Conservation (phyloP, 2,329 filamentous ascomycete genomes). For the Cucurbitaria berberidis region DNA sequence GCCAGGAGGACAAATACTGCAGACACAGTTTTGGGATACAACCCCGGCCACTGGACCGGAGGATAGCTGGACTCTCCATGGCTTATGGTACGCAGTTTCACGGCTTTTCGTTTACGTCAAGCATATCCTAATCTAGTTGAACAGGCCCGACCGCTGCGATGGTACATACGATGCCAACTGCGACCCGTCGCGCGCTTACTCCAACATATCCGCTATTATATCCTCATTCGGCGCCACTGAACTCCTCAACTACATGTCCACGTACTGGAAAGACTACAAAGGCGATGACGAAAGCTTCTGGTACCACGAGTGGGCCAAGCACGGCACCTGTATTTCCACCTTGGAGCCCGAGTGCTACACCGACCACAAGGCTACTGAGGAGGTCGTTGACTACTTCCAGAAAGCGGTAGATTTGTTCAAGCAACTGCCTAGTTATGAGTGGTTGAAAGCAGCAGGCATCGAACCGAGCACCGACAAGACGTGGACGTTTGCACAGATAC, state of each 20-base stretch:
- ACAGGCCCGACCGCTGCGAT: constrained; percentile 64
- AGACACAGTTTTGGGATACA: constrained; percentile 81
- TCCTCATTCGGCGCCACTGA: constrained; percentile 59
- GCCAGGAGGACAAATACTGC: constrained; percentile 72
- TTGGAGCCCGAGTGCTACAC: constrained; percentile 69
- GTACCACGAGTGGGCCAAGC: constrained; percentile 75
- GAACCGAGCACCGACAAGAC: constrained; percentile 60
- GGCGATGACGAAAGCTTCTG: constrained; percentile 70
- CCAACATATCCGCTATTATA: constrained; percentile 69
- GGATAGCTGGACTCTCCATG: constrained; percentile 77
- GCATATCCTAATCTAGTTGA: not conserved
- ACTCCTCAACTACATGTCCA: constrained; percentile 70
- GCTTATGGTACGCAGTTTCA: constrained; percentile 60
- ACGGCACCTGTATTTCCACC: constrained; percentile 76
- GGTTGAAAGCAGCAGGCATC: constrained; percentile 67
- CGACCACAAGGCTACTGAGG: constrained; percentile 62
- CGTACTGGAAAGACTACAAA: constrained; percentile 73
- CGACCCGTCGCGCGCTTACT: constrained; percentile 66
- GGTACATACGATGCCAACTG: constrained; percentile 72
- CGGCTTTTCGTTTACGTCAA: not conserved
- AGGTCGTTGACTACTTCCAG: constrained; percentile 73
- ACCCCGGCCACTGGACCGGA: constrained; percentile 67
- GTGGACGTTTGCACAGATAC: constrained; percentile 66
- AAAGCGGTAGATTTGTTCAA: constrained; percentile 71
- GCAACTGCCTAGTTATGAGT: constrained; percentile 68